Conservation (phyloP, 768 basidiomycete species). For the Termitomyces sp. region DNA sequence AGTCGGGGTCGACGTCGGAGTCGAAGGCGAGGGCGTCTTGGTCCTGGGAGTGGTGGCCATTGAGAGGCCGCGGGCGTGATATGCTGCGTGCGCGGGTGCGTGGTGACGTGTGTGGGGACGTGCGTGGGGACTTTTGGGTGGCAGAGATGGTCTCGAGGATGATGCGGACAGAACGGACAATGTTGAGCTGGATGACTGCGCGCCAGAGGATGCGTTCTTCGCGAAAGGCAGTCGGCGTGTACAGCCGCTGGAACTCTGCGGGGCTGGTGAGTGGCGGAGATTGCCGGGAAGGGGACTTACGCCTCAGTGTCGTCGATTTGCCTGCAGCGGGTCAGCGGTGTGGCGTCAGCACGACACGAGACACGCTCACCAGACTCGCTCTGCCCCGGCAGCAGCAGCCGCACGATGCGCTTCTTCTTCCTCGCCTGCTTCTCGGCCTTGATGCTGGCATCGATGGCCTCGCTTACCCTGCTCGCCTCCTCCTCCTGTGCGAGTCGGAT, state of each 20-base stretch:
- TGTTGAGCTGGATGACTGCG: slow-evolving; percentile 78
- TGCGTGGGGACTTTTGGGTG: slow-evolving; percentile 25
- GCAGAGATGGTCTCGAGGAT: slow-evolving; percentile 59
- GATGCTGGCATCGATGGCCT: slow-evolving; percentile 73
- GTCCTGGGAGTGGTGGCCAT: slow-evolving; percentile 22
- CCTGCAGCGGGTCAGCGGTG: slow-evolving; percentile 39
- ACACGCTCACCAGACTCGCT: slow-evolving; percentile 69
- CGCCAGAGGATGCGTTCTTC: slow-evolving; percentile 82
- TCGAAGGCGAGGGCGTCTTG: slow-evolving; percentile 18
- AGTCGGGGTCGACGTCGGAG: slow-evolving; percentile 10
- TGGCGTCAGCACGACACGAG: background rate
- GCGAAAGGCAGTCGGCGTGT: slow-evolving; percentile 71
- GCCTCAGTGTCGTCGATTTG: slow-evolving; percentile 79
- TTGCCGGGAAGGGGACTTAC: slow-evolving; percentile 41
- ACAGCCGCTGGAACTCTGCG: slow-evolving; percentile 74
- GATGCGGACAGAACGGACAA: slow-evolving; percentile 72
- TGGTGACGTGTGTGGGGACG: slow-evolving; percentile 36
- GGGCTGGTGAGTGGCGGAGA: slow-evolving; percentile 12
- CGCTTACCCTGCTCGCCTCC: slow-evolving; percentile 63
- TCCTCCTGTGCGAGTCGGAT: slow-evolving; percentile 59
- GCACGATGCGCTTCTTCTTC: slow-evolving; percentile 68
- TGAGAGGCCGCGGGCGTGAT: slow-evolving; percentile 23
- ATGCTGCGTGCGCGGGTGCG: slow-evolving; percentile 33
- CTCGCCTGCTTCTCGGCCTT: slow-evolving; percentile 59
- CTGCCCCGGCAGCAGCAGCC: slow-evolving; percentile 76